Evolutionary conservation across 306 rosid species (phyloP), one percentile per base, ranked within the genome.

Genomic region (Fagus crenata): DNA sequence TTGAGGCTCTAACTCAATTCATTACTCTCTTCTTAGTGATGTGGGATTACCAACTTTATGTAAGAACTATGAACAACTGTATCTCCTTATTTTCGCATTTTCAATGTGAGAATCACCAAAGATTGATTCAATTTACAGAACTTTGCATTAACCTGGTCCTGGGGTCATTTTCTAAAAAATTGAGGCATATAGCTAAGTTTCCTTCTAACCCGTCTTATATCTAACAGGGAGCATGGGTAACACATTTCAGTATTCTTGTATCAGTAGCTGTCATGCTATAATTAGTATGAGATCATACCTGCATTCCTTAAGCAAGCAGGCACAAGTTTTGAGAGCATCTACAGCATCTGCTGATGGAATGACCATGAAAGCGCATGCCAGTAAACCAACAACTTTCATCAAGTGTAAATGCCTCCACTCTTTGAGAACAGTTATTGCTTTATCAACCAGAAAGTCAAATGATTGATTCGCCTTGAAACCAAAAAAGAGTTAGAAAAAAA

Each of bases 221-320:
- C 49, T 17, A 7, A 37, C 18, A 65, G 49, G 28, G 37, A 65
- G 49, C 49, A 60, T 60, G 32, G 70, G 14, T 2, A 36, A 15
- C 49, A 36, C 70, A 65, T 65, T 6, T 37, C 13, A 17, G 12
- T 65, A 39, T 17, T 35, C 12, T 37, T 65, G 71, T 6, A 65
- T 65, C n/a, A 39, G 46, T 39, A 65, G 71, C 71, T 37, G 40
- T 17, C 46, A 37, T 7, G 49, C 40, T 36, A 17, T 39, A 65
- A 37, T 4, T 4, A 15, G 49, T 9, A 43, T 43, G 49, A 43
- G 51, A 46, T 9, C 51, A 56, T 81, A 94, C 98, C 96, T 89
- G 98, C 98, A 95, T 77, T 89, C 97, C 87, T 90, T 92, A 53
- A 95, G 83, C 77, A 95, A 92, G 87, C 98, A 95, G 67, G 97